Base-by-base conservation (phyloP, 1,139 yeast species). In the Pichia sp. region DNA sequence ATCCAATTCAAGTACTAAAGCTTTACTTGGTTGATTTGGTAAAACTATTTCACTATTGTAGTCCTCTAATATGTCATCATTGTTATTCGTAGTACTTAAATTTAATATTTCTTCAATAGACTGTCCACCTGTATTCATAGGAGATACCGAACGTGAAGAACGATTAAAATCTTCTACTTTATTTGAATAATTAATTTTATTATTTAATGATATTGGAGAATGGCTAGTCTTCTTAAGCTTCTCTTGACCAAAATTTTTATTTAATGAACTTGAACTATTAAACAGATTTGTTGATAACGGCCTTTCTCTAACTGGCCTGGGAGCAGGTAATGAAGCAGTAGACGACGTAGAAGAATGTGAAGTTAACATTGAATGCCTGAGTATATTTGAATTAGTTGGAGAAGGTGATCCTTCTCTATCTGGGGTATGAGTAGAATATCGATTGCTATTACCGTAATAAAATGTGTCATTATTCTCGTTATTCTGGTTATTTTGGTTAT, bases 1-100 rank as follows among this genome's bases (percentile, higher is more conserved):
- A 57, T 84, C 92, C 48, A 92, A 66, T 62, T 92, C 98, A 68
- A 92, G 67, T 1, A 92, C 82, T n/a, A 82, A 78, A n/a, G 89
- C 82, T 5, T 87, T 87, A 54, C 82, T 83, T 51, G 76, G 74
- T 28, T 43, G 40, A 33, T 7, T n/a, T 3, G 6, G 10, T 22
- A 20, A 16, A 23, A 23, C 24, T 26, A 11, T 22, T 11, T 32
- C 35, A 11, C 5, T 23, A 26, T 26, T 26, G 9, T 26, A 6
- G 9, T 26, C 9, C 28, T 26, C 9, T 6, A 9, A 26, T 6
- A 6, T 16, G 22, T 23, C 35, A 11, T 25, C 23, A 22, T 16
- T 39, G 5, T 30, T 10, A 6, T 10, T 26, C 5, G 28, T 16
- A 33, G 22, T 24, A 10, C 16, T 16, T 10, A 20, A 31, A 4